Base-by-base conservation (phyloP, 2,329 filamentous ascomycete species). In the Furcasterigmium sp. region DNA sequence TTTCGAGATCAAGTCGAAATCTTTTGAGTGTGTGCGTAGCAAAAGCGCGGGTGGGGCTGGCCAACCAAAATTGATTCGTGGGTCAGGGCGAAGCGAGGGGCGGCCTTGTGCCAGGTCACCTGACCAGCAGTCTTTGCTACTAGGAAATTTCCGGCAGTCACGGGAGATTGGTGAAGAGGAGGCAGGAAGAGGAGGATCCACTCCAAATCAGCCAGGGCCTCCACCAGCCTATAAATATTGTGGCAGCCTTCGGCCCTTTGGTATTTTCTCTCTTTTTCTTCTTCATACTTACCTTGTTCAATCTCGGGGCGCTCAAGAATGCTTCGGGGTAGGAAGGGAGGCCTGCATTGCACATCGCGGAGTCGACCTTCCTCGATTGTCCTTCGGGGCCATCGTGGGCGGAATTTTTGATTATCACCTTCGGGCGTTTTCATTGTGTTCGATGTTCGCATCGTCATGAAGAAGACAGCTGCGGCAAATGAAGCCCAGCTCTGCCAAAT, bases 261-360 rank as follows among this genome's bases (percentile, higher is more conserved):
- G 13, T 3, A 25, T 32, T 35, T 37, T 42, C 30, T 29, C 21
- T 25, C 13, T 18, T 34, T 42, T 17, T 51, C 47, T 52, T 58
- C 54, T 54, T 68, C 64, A 74, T 73, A 73, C 70, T 73, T 74
- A 72, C 68, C 68, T 74, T 73, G 61, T 63, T 61, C 58, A 58
- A 62, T 56, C 53, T 47, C 52, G 50, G 55, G 59, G 57, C 56
- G 70, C 58, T 75, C 70, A 73, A 50, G 65, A 68, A 65, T 56
- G 51, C 60, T 57, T 54, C 54, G 45, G 52, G 53, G 59, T 63
- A 71, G 64, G 57, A 54, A 53, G 63, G 65, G 59, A 63, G 61
- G 63, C 68, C 70, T 74, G 69, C 70, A 75, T 73, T 70, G 70
- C 70, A 75, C 70, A 70, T 57, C 68, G 47, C 45, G 49, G 49